Percentiles rank a stretch among this genome's conserved stretches.
Evolutionary conservation across 257 asterid species (phyloP).

Genomic region (Solanum arcanum): DNA sequence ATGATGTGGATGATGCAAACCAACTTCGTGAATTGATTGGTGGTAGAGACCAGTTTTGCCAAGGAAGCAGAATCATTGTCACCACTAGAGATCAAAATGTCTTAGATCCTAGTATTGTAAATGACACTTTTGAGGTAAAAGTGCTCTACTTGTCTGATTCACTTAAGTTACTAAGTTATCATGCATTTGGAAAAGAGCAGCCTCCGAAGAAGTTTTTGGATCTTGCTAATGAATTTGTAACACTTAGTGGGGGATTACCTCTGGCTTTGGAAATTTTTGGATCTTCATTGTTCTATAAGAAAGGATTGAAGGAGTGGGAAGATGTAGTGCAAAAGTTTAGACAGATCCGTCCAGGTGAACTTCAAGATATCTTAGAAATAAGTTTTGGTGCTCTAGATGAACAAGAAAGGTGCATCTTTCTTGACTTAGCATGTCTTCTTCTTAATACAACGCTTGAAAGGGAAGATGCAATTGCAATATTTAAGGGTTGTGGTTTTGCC

Average conservation of each 20-base stretch:
- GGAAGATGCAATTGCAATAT: constrained; percentile 13
- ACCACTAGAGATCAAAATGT: constrained; percentile 13
- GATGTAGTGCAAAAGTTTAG: constrained; percentile 15
- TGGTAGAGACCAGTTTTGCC: constrained; percentile 6
- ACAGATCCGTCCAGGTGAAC: constrained; percentile 12
- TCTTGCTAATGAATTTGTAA: constrained; percentile 10
- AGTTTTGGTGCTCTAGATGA: constrained; percentile 19
- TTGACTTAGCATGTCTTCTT: constrained; percentile 22
- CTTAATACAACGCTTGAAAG: constrained; percentile 10
- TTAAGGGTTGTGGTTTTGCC: constrained; percentile 17
- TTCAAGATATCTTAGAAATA: constrained; percentile 13
- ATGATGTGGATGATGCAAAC: constrained; percentile 10
- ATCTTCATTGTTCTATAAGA: constrained; percentile 15
- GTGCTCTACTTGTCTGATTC: constrained; percentile 1
- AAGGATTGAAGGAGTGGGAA: constrained; percentile 12
- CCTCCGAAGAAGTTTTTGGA: constrained; percentile 1
- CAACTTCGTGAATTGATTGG: constrained; percentile 6
- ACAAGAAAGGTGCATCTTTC: constrained; percentile 18
- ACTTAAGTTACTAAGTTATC: constrained; percentile 11
- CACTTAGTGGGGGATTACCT: constrained; percentile 12
- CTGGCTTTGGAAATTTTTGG: constrained; percentile 26
- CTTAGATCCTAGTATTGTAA: neutral
- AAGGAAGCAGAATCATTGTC: constrained; percentile 18
- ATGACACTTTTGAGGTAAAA: neutral
- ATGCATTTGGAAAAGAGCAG: constrained; percentile 21